A percentile compares a stretch with the other conserved stretches of the same genome.
Evolutionary conservation across 148 eudicot genomes (phyloP).

Genomic region (Chenopodium quinoa): DNA sequence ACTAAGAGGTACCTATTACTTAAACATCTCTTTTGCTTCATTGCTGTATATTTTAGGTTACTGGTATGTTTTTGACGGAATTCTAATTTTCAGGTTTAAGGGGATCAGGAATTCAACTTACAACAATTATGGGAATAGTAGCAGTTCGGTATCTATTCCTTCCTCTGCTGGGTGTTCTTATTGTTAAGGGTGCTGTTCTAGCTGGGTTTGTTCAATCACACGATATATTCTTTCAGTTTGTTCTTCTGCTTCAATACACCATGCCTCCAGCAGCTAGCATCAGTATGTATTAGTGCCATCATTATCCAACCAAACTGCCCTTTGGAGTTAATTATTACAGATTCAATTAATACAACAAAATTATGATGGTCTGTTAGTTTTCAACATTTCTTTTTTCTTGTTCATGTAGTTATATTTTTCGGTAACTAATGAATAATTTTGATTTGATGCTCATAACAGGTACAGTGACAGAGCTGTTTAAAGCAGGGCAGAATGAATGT

Average conservation of each 20-base stretch:
- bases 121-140: constrained; percentile 49
- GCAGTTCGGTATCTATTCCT: constrained; percentile 55
- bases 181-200: constrained; percentile 55
- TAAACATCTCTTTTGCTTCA: not conserved
- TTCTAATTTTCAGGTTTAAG: constrained; percentile 42
- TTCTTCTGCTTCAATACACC: constrained; percentile 75
- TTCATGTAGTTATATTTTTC: too few relatives aligned
- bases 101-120: constrained; percentile 43
- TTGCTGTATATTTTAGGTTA: not conserved
- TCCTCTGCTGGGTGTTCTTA: constrained; percentile 59
- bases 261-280: constrained; percentile 91
- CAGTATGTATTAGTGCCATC: constrained; percentile 31
- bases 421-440: too few relatives aligned
- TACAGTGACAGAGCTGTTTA: constrained; percentile 42
- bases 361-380: too few relatives aligned
- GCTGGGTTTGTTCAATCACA: constrained; percentile 46
- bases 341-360: too few relatives aligned
- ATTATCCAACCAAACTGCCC: not conserved
- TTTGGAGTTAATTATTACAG: not conserved
- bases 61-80: too few relatives aligned
- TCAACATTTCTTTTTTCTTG: too few relatives aligned
- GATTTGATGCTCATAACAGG: constrained; percentile 18
- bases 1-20: constrained; percentile 47
- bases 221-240: constrained; percentile 70
- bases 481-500: constrained; percentile 41